Percentiles rank a stretch among this genome's conserved stretches.
Evolutionary conservation across 306 rosid species (phyloP).

Genomic region (Rubus idaeus): DNA sequence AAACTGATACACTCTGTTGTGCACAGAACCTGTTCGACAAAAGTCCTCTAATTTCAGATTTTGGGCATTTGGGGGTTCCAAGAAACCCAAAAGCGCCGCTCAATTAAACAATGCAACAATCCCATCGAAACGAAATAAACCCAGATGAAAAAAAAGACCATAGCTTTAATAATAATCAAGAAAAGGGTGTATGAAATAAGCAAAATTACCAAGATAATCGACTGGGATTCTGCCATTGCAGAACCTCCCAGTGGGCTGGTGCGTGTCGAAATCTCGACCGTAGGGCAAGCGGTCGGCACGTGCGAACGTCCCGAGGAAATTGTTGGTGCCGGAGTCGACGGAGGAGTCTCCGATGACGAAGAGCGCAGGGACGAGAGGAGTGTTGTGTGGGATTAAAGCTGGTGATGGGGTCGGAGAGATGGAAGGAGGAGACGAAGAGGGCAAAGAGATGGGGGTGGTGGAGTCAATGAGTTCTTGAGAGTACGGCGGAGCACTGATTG

Average conservation of each 20-base stretch:
- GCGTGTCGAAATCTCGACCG: slow-evolving; percentile 82
- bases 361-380: slow-evolving; percentile 59
- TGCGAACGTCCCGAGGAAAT: slow-evolving; percentile 72
- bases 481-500: slow-evolving; percentile 3
- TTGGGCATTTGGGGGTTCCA: background rate
- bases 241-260: slow-evolving; percentile 77
- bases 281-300: slow-evolving; percentile 81
- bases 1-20: background rate
- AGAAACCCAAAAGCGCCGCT: background rate
- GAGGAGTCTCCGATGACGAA: slow-evolving; percentile 90
- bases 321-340: slow-evolving; percentile 82
- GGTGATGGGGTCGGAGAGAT: slow-evolving; percentile 2
- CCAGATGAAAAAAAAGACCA: background rate
- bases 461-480: background rate
- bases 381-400: background rate
- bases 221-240: slow-evolving; percentile 85
- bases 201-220: slow-evolving; percentile 60
- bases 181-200: slow-evolving; percentile 6
- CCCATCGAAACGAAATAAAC: background rate
- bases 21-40: background rate
- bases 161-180: background rate
- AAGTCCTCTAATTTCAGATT: background rate
- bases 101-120: too few relatives aligned
- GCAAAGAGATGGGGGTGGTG: background rate
- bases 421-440: slow-evolving; percentile 2